Conservation (phyloP, 768 basidiomycete genomes). For the Rhizopogon vinicolor region DNA sequence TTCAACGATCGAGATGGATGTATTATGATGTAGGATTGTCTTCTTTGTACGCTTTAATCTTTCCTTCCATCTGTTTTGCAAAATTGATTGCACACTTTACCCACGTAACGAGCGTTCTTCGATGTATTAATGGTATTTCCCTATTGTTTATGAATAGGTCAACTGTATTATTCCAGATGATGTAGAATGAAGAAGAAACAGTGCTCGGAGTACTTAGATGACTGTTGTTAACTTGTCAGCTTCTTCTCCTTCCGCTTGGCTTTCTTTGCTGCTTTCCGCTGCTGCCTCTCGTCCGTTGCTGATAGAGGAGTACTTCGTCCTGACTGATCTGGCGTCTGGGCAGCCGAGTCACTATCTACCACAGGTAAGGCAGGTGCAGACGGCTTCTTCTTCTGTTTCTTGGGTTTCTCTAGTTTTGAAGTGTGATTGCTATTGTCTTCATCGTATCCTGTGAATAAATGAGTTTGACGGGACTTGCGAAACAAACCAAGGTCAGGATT, state of each 20-base stretch:
- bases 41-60: conserved; percentile 24
- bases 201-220: not conserved
- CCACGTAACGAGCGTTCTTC: conserved; percentile 8
- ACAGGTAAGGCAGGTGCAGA: not conserved
- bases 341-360: conserved; percentile 3
- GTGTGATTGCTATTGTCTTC: conserved; percentile 12
- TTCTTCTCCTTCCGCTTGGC: conserved; percentile 30
- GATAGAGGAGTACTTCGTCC: conserved; percentile 19
- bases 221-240: not conserved
- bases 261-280: conserved; percentile 27
- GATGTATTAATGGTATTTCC: conserved; percentile 6
- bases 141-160: not conserved
- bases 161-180: not conserved
- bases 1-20: conserved; percentile 53
- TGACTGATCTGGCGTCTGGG: conserved; percentile 4
- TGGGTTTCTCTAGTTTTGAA: not conserved
- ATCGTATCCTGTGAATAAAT: conserved; percentile 26
- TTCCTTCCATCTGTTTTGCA: conserved; percentile 7
- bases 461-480: not conserved
- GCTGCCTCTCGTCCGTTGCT: conserved; percentile 16
- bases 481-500: not conserved
- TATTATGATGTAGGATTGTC: conserved; percentile 55
- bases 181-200: not conserved
- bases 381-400: conserved; percentile 9
- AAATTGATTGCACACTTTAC: conserved; percentile 9